Base-by-base conservation (phyloP, 192 early-diverging fungal genomes). In the Gamsiella multidivaricata region DNA sequence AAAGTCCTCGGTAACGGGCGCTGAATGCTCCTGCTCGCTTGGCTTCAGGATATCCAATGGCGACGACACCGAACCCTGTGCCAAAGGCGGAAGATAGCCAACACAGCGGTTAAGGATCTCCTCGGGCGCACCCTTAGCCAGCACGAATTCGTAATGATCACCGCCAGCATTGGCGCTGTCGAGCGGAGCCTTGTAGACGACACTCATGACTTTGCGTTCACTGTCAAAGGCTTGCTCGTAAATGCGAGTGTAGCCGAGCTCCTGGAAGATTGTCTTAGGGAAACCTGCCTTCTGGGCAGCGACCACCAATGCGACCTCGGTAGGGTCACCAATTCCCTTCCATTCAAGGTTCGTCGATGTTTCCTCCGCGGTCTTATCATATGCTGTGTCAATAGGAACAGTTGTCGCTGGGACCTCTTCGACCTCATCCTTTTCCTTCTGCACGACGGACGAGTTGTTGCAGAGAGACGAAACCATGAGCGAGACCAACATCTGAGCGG, bases 151-250 rank as follows among this genome's bases (percentile, higher is more conserved):
- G 39, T 63, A 72, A 15, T 69, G 54, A 45, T 69, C 82, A 5
- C 71, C 70, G 20, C 65, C 28, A 3, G 6, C 20, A 17, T 34
- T 57, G 25, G 15, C 37, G 10, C 17, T 29, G 12, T 61, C 68
- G 5, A 71, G 22, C 5, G 69, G 53, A 61, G 85, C 73, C 50
- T 85, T 79, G 79, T 89, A 94, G 1, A 96, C 81, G 18, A 92
- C 90, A 83, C 91, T 93, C 96, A 98, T 97, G 39, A 95, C 86
- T 80, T 98, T 98, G 50, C 95, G 90, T 64, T 97, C 95, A 66
- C 91, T 91, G 81, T 96, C 94, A 70, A 98, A 98, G 3, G 95
- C 88, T 52, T 93, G 90, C 74, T 96, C 95, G 18, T 87, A 91
- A 9, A 85, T 57, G 54, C 91, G 92, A 12, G 57, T 75, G 23